Percentiles rank a stretch among this genome's conserved stretches.
These are phyloP conservation scores for Antarctomyces pellizariae DNA, from an alignment of 495 filamentous ascomycete species.

Conservation along the genomic window DNA sequence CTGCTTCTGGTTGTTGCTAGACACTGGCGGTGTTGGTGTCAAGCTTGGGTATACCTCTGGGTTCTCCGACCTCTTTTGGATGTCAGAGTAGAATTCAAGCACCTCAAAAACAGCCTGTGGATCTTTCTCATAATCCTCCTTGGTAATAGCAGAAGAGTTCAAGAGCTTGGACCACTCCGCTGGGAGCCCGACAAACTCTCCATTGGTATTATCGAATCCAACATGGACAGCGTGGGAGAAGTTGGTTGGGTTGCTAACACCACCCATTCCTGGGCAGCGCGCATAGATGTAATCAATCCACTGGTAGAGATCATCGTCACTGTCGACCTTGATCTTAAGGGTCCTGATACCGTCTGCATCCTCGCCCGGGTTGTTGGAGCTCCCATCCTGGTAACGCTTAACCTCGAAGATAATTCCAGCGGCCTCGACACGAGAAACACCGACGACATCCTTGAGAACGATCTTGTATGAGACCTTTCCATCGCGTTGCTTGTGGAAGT, in stretches of 20 bases:
- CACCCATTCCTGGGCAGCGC: slow-evolving; percentile 88
- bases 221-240: slow-evolving; percentile 94
- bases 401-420: slow-evolving; percentile 83
- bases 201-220: slow-evolving; percentile 82
- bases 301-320: slow-evolving; percentile 86
- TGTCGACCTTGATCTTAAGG: slow-evolving; percentile 72
- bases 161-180: slow-evolving; percentile 91
- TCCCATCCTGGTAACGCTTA: slow-evolving; percentile 41
- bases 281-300: slow-evolving; percentile 97
- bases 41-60: slow-evolving; percentile 51
- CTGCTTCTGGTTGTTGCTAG: slow-evolving; percentile 37
- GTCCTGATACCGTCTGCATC: slow-evolving; percentile 58
- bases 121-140: slow-evolving; percentile 92
- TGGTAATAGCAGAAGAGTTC: slow-evolving; percentile 86
- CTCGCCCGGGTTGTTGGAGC: slow-evolving; percentile 32
- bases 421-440: slow-evolving; percentile 66
- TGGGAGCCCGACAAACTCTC: slow-evolving; percentile 79
- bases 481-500: slow-evolving; percentile 76
- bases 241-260: slow-evolving; percentile 93
- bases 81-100: slow-evolving; percentile 90
- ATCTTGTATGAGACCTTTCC: slow-evolving; percentile 64
- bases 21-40: slow-evolving; percentile 37
- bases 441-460: slow-evolving; percentile 59
- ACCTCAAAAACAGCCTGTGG: slow-evolving; percentile 97
- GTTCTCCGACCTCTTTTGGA: slow-evolving; percentile 68